These are phyloP conservation scores for Trichophaea hybrida DNA, from an alignment of 2,329 filamentous ascomycete genomes.

Conservation along the genomic window DNA sequence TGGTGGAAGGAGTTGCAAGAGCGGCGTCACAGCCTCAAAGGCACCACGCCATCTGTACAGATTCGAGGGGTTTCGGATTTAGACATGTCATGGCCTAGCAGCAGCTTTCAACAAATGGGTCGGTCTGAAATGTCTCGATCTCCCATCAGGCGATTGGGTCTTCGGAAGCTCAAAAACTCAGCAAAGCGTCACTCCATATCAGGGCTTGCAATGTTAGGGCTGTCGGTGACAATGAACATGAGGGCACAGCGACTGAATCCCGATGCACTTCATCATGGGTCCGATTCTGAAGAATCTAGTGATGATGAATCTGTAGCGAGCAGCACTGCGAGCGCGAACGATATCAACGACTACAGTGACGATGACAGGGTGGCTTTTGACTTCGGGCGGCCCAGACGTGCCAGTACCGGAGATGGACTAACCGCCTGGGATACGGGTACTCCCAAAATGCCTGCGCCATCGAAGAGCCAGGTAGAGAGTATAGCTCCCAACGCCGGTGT, in stretches of 20 bases:
- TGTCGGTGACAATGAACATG: slow-evolving; percentile 37
- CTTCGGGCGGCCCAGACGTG: slow-evolving; percentile 10
- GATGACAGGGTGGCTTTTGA: slow-evolving; percentile 6
- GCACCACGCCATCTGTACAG: background rate
- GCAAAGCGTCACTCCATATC: slow-evolving; percentile 23
- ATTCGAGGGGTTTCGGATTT: slow-evolving; percentile 14
- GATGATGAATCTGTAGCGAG: slow-evolving; percentile 28
- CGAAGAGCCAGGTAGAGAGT: slow-evolving; percentile 28
- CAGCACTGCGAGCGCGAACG: slow-evolving; percentile 29
- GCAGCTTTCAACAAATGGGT: slow-evolving; percentile 23
- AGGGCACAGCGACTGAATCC: slow-evolving; percentile 57
- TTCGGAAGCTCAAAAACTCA: slow-evolving; percentile 20
- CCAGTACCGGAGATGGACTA: slow-evolving; percentile 19
- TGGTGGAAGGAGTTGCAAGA: slow-evolving; percentile 70
- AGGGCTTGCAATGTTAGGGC: slow-evolving; percentile 18
- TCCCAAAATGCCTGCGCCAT: background rate
- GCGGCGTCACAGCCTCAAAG: background rate
- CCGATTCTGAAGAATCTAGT: slow-evolving; percentile 32
- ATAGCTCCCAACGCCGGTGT: background rate
- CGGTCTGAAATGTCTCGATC: slow-evolving; percentile 8
- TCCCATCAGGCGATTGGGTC: slow-evolving; percentile 15
- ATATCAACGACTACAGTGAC: slow-evolving; percentile 31
- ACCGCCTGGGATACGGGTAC: background rate
- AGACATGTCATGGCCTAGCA: slow-evolving; percentile 20
- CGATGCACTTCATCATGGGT: slow-evolving; percentile 40